Evolutionary conservation across 306 rosid genomes (phyloP).

Genomic region (Acacia crassicarpa): DNA sequence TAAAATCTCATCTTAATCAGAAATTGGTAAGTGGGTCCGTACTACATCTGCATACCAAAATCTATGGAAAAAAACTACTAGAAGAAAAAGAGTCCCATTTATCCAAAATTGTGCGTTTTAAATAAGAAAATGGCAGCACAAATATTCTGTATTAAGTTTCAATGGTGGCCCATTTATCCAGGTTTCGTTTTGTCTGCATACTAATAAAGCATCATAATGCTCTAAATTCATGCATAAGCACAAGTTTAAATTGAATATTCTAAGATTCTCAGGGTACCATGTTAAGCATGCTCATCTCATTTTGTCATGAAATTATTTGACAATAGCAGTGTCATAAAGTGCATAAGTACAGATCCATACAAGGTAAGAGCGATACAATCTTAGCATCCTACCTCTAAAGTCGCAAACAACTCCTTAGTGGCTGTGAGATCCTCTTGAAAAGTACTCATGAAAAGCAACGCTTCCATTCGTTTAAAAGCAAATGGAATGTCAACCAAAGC

Average conservation of each 20-base stretch:
- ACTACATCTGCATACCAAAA: neutral
- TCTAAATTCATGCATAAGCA: neutral
- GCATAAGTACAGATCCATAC: neutral
- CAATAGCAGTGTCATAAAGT: slow-evolving; percentile 6
- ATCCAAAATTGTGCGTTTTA: neutral
- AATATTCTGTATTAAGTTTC: neutral
- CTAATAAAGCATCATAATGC: neutral
- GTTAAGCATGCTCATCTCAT: slow-evolving; percentile 2
- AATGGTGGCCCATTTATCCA: neutral
- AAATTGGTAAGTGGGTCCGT: neutral
- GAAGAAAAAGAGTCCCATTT: neutral
- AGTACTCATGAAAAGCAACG: slow-evolving; percentile 72
- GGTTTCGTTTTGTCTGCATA: neutral
- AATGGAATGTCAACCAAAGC: slow-evolving; percentile 73
- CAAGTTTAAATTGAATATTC: neutral
- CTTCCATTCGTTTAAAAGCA: slow-evolving; percentile 82
- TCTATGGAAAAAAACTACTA: neutral
- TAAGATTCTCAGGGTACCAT: neutral
- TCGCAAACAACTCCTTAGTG: slow-evolving; percentile 59
- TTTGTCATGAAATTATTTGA: neutral
- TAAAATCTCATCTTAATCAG: neutral
- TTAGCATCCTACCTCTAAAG: slow-evolving; percentile 65
- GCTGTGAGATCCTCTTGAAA: slow-evolving; percentile 69
- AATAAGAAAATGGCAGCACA: neutral
- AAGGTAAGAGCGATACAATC: neutral